phyloP scores from a whole-genome alignment of 345 rosid species.

The Citrus australasica region DNA sequence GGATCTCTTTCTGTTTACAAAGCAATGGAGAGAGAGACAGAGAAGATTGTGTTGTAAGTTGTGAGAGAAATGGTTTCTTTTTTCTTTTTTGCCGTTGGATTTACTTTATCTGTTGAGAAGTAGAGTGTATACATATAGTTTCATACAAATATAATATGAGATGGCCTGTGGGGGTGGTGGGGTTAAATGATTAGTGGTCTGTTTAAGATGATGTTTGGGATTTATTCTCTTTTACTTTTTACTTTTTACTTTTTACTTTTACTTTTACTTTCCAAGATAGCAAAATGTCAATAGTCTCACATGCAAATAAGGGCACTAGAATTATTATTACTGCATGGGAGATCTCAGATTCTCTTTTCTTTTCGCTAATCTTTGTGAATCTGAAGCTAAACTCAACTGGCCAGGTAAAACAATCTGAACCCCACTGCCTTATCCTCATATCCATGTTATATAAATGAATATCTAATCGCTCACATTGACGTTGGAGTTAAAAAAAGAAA shows the following conservation, averaged over 20 bases:
- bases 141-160: too few relatives aligned
- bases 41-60: not conserved
- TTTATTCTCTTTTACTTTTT: not conserved
- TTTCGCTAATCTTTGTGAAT: not conserved
- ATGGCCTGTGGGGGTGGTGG: not conserved
- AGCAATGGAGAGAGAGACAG: conserved; percentile 5
- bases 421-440: too few relatives aligned
- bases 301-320: not conserved
- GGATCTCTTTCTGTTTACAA: conserved; percentile 10
- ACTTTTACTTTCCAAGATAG: not conserved
- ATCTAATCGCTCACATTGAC: not conserved
- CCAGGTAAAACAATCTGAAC: too few relatives aligned
- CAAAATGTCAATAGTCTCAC: not conserved
- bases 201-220: not conserved
- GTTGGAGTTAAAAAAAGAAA: too few relatives aligned
- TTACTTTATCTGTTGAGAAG: not conserved
- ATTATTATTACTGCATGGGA: not conserved
- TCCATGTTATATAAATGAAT: too few relatives aligned
- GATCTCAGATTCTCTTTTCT: not conserved
- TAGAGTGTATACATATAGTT: too few relatives aligned
- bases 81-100: not conserved
- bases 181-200: conserved; percentile 27
- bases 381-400: not conserved
- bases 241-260: not conserved
- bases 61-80: not conserved